Conservation (phyloP, 352 stramenopile genomes). For the Pilasporangium apinafurcum region DNA sequence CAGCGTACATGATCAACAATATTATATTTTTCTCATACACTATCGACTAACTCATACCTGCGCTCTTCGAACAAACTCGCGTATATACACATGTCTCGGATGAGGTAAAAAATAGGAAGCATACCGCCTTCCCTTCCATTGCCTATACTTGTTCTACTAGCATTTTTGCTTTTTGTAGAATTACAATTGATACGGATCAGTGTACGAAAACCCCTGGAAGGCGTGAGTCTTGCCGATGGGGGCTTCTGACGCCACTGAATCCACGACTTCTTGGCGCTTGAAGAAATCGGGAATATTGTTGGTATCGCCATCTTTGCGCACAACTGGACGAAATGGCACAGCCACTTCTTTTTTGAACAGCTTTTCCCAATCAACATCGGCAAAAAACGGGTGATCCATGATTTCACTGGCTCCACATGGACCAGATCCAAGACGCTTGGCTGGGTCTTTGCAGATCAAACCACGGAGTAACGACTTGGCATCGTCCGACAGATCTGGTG, state of each 20-base stretch:
- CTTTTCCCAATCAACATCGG: constrained; percentile 64
- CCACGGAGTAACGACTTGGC: constrained; percentile 67
- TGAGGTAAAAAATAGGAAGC: not conserved
- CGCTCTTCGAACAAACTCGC: no score
- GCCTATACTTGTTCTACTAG: not conserved
- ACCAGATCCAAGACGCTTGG: constrained; percentile 67
- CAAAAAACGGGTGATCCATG: constrained; percentile 84
- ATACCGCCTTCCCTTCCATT: not conserved
- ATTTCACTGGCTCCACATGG: constrained; percentile 67
- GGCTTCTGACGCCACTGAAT: constrained; percentile 54
- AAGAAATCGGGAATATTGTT: constrained; percentile 81
- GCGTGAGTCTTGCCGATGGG: constrained; percentile 62
- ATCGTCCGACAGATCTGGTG: constrained; percentile 70
- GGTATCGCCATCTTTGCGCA: constrained; percentile 65
- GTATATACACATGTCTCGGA: no score
- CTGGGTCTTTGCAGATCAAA: constrained; percentile 67
- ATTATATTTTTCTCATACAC: no score
- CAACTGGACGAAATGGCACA: constrained; percentile 58
- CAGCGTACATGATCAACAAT: no score
- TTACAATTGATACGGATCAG: constrained; percentile 59
- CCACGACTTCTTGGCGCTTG: constrained; percentile 67
- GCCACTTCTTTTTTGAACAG: constrained; percentile 69
- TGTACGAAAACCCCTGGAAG: constrained; percentile 78
- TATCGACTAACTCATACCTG: no score
- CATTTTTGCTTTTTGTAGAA: not conserved